phyloP scores from a whole-genome alignment of 345 rosid species.

The Corymbia maculata region DNA sequence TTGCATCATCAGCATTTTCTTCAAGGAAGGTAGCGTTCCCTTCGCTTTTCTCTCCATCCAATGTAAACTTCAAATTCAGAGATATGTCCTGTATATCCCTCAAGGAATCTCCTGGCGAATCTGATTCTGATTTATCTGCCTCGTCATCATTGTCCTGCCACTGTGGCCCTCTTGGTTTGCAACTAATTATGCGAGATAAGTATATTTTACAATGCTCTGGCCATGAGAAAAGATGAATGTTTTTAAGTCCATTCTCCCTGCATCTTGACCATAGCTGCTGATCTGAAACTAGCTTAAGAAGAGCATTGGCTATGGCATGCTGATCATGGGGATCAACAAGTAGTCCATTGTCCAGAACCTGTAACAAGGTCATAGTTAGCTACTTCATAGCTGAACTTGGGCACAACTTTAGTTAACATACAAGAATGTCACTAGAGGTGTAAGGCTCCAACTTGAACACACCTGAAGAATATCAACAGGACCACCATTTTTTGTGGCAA shows the following conservation, averaged over 20 bases:
- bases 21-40: slow-evolving; percentile 46
- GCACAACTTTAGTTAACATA: not conserved
- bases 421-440: not conserved
- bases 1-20: slow-evolving; percentile 46
- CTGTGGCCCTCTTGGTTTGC: slow-evolving; percentile 92
- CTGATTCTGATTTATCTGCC: slow-evolving; percentile 48
- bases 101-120: slow-evolving; percentile 91
- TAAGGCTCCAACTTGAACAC: not conserved
- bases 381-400: not conserved
- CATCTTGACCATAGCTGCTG: slow-evolving; percentile 97
- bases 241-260: slow-evolving; percentile 90
- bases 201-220: slow-evolving; percentile 97
- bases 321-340: slow-evolving; percentile 98
- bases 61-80: slow-evolving; percentile 79
- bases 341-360: slow-evolving; percentile 96
- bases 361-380: not conserved
- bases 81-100: slow-evolving; percentile 93
- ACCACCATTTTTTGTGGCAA: slow-evolving; percentile 87
- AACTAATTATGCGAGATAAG: slow-evolving; percentile 78
- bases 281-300: slow-evolving; percentile 91
- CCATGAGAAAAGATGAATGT: slow-evolving; percentile 95
- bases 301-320: slow-evolving; percentile 83
- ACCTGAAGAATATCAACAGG: slow-evolving; percentile 84
- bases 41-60: slow-evolving; percentile 76
- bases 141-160: slow-evolving; percentile 79